Percentiles rank a stretch among this genome's conserved stretches.
Evolutionary conservation across 352 stramenopile species (phyloP).

Genomic region (Globisporangium paddicum): DNA sequence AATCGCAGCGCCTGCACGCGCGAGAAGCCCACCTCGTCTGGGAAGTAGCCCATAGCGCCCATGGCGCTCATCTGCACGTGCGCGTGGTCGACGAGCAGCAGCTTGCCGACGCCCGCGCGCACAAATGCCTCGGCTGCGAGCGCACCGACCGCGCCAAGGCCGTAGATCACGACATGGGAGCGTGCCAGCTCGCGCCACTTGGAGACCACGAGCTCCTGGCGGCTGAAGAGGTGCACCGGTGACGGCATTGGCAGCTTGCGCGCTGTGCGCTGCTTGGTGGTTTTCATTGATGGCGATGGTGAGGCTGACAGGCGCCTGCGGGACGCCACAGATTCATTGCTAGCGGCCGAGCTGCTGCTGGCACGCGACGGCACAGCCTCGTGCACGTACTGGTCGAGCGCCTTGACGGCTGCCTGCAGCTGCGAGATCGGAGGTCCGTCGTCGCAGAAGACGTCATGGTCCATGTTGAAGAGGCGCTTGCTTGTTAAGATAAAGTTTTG

Average conservation of each 20-base stretch:
- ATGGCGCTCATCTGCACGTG: conserved; percentile 21
- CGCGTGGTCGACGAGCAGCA: conserved; percentile 33
- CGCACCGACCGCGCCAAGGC: conserved; percentile 24
- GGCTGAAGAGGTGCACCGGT: conserved; percentile 24
- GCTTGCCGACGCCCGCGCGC: conserved; percentile 23
- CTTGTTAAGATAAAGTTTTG: too few relatives aligned
- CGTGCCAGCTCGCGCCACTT: conserved; percentile 24
- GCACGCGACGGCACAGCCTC: conserved; percentile 8
- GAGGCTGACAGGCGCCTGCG: neutral
- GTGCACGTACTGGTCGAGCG: conserved; percentile 35
- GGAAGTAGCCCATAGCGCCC: conserved; percentile 20
- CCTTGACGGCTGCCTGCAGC: conserved; percentile 29
- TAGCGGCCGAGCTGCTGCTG: neutral
- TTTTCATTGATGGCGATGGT: neutral
- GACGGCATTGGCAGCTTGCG: conserved; percentile 7
- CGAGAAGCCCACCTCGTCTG: conserved; percentile 32
- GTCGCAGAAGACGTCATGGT: conserved; percentile 36
- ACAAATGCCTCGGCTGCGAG: conserved; percentile 28
- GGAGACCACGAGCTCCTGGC: conserved; percentile 16
- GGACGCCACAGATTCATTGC: neutral
- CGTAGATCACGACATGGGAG: conserved; percentile 26
- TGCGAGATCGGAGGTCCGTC: conserved; percentile 37
- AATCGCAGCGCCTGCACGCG: conserved; percentile 29
- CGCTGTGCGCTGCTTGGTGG: neutral
- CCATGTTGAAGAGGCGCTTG: conserved; percentile 10